A percentile compares a stretch with the other conserved stretches of the same genome.
These are phyloP conservation scores for Hypoxylon lienhwacheense DNA, from an alignment of 495 filamentous ascomycete genomes.

Conservation along the genomic window DNA sequence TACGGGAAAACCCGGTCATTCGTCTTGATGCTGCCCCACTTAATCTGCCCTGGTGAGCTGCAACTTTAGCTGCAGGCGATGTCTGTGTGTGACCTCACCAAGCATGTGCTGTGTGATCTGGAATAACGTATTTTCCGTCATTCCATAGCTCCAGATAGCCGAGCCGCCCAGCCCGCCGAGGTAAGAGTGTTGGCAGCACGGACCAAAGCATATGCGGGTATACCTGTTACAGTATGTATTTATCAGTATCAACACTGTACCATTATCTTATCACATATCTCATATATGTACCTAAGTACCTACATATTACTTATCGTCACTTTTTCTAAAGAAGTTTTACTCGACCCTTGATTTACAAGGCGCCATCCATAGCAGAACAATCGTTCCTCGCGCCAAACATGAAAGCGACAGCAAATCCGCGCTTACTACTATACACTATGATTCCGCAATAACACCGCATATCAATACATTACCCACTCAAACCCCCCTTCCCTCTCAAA, in stretches of 20 bases:
- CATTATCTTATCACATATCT: slow-evolving; percentile 23
- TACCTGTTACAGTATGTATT: background rate
- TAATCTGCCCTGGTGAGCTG: slow-evolving; percentile 22
- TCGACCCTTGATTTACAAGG: too few relatives aligned
- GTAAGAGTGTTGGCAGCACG: too few relatives aligned
- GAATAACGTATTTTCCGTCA: slow-evolving; percentile 19
- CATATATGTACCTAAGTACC: slow-evolving; percentile 19
- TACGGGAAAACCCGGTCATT: slow-evolving; percentile 33
- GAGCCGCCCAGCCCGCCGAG: too few relatives aligned
- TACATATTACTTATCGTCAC: slow-evolving; percentile 1
- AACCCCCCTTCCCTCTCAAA: background rate
- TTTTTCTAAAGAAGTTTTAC: too few relatives aligned
- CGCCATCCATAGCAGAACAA: too few relatives aligned
- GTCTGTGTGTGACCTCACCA: slow-evolving; percentile 26
- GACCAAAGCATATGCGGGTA: too few relatives aligned
- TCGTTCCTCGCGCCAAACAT: background rate
- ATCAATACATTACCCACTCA: background rate
- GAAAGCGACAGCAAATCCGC: background rate
- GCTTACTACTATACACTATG: background rate
- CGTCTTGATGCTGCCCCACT: slow-evolving; percentile 11
- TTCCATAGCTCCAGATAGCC: background rate
- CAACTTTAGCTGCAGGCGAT: slow-evolving; percentile 21
- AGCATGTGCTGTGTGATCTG: slow-evolving; percentile 16
- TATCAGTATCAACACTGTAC: slow-evolving; percentile 3
- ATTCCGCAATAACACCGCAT: slow-evolving; percentile 11